Evolutionary conservation across 108 stramenopile genomes (phyloP), one percentile per base, ranked within the genome.

Genomic region (Stephanodiscus triporus): DNA sequence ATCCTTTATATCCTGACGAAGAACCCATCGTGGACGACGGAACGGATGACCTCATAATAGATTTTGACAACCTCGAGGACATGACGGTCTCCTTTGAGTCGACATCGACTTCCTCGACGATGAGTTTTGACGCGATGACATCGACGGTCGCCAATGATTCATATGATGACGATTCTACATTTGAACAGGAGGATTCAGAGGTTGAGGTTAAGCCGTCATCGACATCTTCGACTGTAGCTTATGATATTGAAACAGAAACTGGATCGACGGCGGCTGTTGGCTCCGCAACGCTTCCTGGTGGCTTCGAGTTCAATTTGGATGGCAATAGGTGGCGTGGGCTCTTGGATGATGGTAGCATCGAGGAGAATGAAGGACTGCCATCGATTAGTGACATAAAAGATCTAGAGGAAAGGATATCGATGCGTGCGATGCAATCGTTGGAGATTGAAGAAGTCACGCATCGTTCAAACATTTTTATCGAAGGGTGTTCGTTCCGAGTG

Each of bases 401-500:
- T 37, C 58, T 27, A 37, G 11, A 29, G 14, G 30, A 14, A 0
- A 17, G 30, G 30, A 34, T 6, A 34, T 36, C 30, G 9, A 17
- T 34, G n/a, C 27, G 27, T 59, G 58, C 30, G 0, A 59, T 19
- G 16, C 58, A 32, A 36, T 36, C 32, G 16, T 59, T 36, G 30
- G 58, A 34, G 58, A 36, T 19, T 32, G 58, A 34, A 19, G 58
- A 37, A 19, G 58, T 32, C 32, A 0, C 4, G 30, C 16, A 17
- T 0, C 9, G 53, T 1, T 59, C 58, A 19, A 59, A 34, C 6
- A 59, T 59, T 36, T 59, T 17, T 22, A 37, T 59, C 32, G 58
- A 59, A 36, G 32, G 32, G 19, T 59, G 58, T 37, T 13, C 30
- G 6, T 59, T 59, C 58, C 27, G 58, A 17, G 58, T 59, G 30